Percentiles rank a stretch among this genome's conserved stretches.
Conservation (phyloP, 345 rosid genomes). For the Iberis pinnata region DNA sequence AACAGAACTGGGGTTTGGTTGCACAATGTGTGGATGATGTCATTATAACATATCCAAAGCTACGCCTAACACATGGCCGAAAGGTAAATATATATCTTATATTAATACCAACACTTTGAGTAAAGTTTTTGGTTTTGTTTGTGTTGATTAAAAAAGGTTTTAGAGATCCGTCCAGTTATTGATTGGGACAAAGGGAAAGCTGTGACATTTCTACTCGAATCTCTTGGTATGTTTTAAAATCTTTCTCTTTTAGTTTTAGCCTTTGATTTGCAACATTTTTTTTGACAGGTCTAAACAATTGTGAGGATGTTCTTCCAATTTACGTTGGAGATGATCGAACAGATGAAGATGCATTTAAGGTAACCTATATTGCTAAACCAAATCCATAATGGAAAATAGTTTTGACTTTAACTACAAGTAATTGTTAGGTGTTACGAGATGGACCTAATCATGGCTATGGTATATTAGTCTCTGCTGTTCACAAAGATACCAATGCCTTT, state of each 20-base stretch:
- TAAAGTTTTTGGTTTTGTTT: background rate
- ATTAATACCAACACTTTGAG: no score
- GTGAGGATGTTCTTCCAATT: slow-evolving; percentile 47
- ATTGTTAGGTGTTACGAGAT: no score
- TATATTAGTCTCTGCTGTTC: slow-evolving; percentile 68
- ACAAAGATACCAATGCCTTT: slow-evolving; percentile 69
- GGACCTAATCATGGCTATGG: slow-evolving; percentile 66
- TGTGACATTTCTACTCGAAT: slow-evolving; percentile 79
- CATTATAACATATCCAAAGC: slow-evolving; percentile 67
- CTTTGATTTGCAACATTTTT: no score
- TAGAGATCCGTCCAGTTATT: slow-evolving; percentile 91
- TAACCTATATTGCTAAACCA: no score
- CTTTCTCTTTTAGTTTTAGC: no score
- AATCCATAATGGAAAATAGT: no score
- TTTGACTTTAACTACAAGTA: no score
- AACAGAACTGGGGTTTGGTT: slow-evolving; percentile 65
- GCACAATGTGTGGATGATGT: slow-evolving; percentile 84
- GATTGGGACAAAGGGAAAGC: slow-evolving; percentile 98
- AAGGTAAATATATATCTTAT: slow-evolving; percentile 63
- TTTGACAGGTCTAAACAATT: slow-evolving; percentile 44
- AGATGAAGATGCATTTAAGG: slow-evolving; percentile 52
- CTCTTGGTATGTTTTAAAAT: no score
- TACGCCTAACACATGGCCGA: slow-evolving; percentile 85
- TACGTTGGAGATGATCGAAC: slow-evolving; percentile 81
- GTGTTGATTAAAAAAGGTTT: slow-evolving; percentile 42